Percentiles rank a stretch among this genome's conserved stretches.
phyloP scores from a whole-genome alignment of 352 stramenopile genomes.

The Thraustochytrium sp. region DNA sequence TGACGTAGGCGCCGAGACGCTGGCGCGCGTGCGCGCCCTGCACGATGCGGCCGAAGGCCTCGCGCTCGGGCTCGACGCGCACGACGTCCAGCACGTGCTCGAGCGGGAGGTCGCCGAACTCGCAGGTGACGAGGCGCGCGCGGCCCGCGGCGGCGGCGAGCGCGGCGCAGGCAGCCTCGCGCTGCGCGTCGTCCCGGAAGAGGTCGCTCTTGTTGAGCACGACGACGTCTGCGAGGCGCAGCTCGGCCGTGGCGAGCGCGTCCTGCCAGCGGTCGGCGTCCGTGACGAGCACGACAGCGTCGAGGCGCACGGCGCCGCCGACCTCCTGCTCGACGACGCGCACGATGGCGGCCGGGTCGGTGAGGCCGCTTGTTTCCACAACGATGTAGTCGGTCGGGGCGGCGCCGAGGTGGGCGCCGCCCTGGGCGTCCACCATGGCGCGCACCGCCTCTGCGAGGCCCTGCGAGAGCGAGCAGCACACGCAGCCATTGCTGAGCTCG shows the following conservation, averaged over 20 bases:
- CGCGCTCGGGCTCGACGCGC: neutral
- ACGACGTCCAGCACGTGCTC: slow-evolving; percentile 28
- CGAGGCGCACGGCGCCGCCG: neutral
- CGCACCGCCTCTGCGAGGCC: slow-evolving; percentile 2
- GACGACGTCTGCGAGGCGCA: neutral
- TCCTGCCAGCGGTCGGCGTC: neutral
- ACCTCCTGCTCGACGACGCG: slow-evolving; percentile 32
- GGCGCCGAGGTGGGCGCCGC: neutral
- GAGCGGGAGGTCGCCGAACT: neutral
- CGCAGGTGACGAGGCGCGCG: neutral
- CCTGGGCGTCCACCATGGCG: neutral
- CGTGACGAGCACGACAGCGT: neutral
- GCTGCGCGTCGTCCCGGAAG: neutral
- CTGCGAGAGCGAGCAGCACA: slow-evolving; percentile 24
- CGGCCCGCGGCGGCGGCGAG: neutral
- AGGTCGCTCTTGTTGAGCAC: slow-evolving; percentile 14
- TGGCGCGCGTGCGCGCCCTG: neutral
- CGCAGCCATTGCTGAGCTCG: slow-evolving; percentile 35
- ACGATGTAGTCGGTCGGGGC: neutral
- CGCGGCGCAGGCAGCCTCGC: neutral
- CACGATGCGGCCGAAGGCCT: slow-evolving; percentile 28
- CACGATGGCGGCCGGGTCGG: slow-evolving; percentile 10
- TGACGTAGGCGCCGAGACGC: neutral
- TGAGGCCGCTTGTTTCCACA: slow-evolving; percentile 31
- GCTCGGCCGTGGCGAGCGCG: neutral